A percentile compares a stretch with the other conserved stretches of the same genome.
These are phyloP conservation scores for Friedmanniomyces simplex DNA, from an alignment of 495 filamentous ascomycete species.

Conservation along the genomic window DNA sequence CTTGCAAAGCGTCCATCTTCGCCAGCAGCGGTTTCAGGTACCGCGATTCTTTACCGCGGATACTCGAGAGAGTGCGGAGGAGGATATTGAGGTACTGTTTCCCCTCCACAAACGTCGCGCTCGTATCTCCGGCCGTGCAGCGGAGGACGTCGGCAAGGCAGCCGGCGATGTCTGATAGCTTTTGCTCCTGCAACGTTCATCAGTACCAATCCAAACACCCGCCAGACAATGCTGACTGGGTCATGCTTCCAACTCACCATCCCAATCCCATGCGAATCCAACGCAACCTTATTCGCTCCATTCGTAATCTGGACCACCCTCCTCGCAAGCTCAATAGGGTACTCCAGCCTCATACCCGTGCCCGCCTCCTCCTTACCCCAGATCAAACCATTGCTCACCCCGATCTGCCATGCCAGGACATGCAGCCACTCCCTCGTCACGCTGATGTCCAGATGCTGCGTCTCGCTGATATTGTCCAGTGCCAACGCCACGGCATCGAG, in stretches of 20 bases:
- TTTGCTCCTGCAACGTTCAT: slow-evolving; percentile 20
- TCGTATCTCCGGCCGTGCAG: slow-evolving; percentile 21
- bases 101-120: slow-evolving; percentile 16
- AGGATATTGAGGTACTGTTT: slow-evolving; percentile 23
- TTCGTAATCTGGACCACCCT: slow-evolving; percentile 22
- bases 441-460: slow-evolving; percentile 24
- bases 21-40: slow-evolving; percentile 21
- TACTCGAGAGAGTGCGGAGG: slow-evolving; percentile 19
- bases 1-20: slow-evolving; percentile 16
- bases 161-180: slow-evolving; percentile 23
- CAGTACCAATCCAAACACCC: background rate
- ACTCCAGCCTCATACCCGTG: slow-evolving; percentile 23
- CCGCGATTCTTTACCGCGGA: slow-evolving; percentile 22
- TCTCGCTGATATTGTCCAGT: slow-evolving; percentile 19
- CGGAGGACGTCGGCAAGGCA: slow-evolving; percentile 24
- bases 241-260: slow-evolving; percentile 15
- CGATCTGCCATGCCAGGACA: slow-evolving; percentile 27
- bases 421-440: slow-evolving; percentile 24
- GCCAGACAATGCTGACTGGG: no score
- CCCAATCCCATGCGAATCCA: slow-evolving; percentile 25
- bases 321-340: slow-evolving; percentile 22
- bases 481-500: slow-evolving; percentile 19
- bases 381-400: slow-evolving; percentile 23
- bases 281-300: slow-evolving; percentile 9
- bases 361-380: slow-evolving; percentile 18